Conservation (phyloP, 163 green algal species). For the Scenedesmus sp. region DNA sequence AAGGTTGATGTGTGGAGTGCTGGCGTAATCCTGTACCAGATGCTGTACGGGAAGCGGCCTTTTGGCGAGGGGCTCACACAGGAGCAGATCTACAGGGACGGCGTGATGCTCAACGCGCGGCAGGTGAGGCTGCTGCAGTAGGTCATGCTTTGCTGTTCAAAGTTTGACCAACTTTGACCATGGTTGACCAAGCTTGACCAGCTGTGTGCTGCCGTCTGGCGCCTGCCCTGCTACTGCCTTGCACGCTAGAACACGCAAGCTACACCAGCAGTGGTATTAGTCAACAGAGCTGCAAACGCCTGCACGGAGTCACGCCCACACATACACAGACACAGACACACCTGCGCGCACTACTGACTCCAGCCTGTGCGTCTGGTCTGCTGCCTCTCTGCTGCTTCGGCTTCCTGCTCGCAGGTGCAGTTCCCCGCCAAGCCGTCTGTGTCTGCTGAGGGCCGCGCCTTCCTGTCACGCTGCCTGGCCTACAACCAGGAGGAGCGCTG, state of each 20-base stretch:
- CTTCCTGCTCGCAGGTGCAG: slow-evolving; percentile 56
- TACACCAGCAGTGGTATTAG: too few species aligned
- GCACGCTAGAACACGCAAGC: too few species aligned
- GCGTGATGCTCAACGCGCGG: slow-evolving; percentile 84
- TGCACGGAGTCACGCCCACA: too few species aligned
- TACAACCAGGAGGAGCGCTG: slow-evolving; percentile 78
- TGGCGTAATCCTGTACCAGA: slow-evolving; percentile 97
- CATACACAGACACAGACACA: too few species aligned
- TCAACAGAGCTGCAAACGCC: too few species aligned
- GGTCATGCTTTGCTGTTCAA: neutral
- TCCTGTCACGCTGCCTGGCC: slow-evolving; percentile 87
- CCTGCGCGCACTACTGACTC: neutral
- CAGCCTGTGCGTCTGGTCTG: neutral
- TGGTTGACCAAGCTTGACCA: neutral
- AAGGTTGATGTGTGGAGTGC: slow-evolving; percentile 93
- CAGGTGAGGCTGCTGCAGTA: slow-evolving; percentile 56
- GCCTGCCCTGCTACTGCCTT: too few species aligned
- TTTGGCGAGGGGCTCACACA: slow-evolving; percentile 90
- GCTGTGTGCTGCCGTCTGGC: neutral
- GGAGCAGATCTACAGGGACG: slow-evolving; percentile 93
- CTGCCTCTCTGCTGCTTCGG: neutral
- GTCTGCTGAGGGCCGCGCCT: slow-evolving; percentile 85
- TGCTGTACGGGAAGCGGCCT: slow-evolving; percentile 93
- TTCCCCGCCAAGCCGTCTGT: slow-evolving; percentile 86
- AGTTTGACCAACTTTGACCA: neutral